Base-by-base conservation (phyloP, 116 monocot species). In the Zostera marina region DNA sequence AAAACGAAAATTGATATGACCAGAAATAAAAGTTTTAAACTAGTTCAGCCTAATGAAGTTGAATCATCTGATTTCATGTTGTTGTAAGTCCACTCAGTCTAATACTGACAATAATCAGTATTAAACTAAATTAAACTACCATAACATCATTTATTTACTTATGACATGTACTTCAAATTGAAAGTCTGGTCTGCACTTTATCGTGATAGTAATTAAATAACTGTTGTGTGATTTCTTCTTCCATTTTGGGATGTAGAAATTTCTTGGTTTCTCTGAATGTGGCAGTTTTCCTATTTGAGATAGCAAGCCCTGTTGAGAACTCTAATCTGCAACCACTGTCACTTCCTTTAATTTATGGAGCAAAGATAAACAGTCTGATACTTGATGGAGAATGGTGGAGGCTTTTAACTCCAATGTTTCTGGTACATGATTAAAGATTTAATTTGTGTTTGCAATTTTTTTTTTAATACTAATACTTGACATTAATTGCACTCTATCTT, bases 371-470 rank as follows among this genome's bases (percentile, higher is more conserved):
- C 61, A 65, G 78, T 16, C 56, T 89, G 40, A 89, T 89, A 60
- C 73, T 89, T 49, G 69, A 71, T 14, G 88, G 88, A 22, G 88
- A 89, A 21, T 89, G 88, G 88, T 89, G 88, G 88, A 75, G 88
- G 75, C 68, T 89, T 25, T 55, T 89, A 9, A 89, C 88, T n/a
- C 88, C 88, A 51, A 89, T 89, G 88, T 89, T 83, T 76, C 75
- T 89, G 83, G 88, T 89, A 83, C 58, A 70, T 19, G 47, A 58
- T 71, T 73, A 66, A 32, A 68, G 22, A 75, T 52, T 81, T 70
- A 67, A 69, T 73, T 76, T 44, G 46, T 73, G 62, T 56, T 79
- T 66, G 44, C 24, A 56, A 15, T 40, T 23, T 58, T 41, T 15
- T 20, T 20, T 12, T 64, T 15, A 38, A 12, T 38, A 9, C 1